Percentiles rank a stretch among this genome's conserved stretches.
Conservation (phyloP, 768 basidiomycete genomes). For the Butyriboletus loyo region DNA sequence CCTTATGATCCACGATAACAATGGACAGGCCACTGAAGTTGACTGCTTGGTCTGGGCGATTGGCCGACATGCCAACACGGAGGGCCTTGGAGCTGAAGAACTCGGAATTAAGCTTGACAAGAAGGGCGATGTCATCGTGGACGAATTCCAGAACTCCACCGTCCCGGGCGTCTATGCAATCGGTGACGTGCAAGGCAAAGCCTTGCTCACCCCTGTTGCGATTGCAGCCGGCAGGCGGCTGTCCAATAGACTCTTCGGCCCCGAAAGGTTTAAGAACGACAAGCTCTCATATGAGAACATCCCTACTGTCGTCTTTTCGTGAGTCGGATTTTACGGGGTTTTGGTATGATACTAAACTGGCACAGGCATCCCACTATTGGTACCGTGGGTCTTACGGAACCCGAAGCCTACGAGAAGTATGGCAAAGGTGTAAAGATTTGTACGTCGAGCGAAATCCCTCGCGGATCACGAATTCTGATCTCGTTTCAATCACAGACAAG, state of each 20-base stretch:
- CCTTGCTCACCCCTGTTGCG: conserved; percentile 91
- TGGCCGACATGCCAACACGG: conserved; percentile 80
- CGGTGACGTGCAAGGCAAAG: conserved; percentile 93
- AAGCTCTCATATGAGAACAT: conserved; percentile 89
- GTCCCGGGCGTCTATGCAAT: conserved; percentile 74
- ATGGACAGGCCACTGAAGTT: conserved; percentile 76
- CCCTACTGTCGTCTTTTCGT: conserved; percentile 97
- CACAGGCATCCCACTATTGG: conserved; percentile 91
- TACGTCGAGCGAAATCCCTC: conserved; percentile 38
- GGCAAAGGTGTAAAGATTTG: conserved; percentile 91
- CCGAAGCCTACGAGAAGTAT: conserved; percentile 82
- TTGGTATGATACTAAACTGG: conserved; percentile 2
- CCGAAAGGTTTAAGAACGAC: conserved; percentile 78
- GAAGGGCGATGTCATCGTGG: conserved; percentile 83
- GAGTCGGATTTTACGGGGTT: conserved; percentile 33
- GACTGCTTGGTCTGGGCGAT: conserved; percentile 94
- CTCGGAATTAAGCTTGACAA: conserved; percentile 71
- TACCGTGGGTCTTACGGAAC: conserved; percentile 92
- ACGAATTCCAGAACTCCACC: conserved; percentile 85
- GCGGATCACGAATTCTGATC: not conserved
- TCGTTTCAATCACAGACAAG: conserved; percentile 52
- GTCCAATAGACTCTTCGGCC: conserved; percentile 88
- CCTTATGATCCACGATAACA: conserved; percentile 72
- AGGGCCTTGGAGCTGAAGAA: conserved; percentile 72
- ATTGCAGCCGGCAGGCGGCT: conserved; percentile 92